Conservation (phyloP, 2,329 filamentous ascomycete species). For the Pseudogymnoascus pannorum region DNA sequence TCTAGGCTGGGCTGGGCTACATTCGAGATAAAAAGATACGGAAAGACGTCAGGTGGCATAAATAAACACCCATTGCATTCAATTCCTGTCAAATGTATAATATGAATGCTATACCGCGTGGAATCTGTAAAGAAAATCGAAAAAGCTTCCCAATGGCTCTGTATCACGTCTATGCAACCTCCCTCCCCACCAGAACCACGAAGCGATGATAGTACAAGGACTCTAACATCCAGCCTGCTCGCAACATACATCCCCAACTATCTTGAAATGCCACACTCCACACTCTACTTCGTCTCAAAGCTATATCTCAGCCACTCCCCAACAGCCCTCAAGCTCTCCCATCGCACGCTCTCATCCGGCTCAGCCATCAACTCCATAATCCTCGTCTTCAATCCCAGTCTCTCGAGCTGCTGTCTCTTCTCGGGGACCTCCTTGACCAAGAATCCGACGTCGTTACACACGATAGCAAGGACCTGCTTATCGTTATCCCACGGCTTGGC, state of each 20-base stretch:
- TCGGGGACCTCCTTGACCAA: conserved; percentile 66
- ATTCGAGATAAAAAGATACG: not conserved
- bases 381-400: conserved; percentile 57
- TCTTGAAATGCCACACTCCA: not conserved
- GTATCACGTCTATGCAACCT: not conserved
- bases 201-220: not conserved
- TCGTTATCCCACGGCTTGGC: conserved; percentile 61
- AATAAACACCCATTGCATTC: not conserved
- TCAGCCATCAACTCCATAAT: conserved; percentile 70
- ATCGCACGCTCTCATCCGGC: conserved; percentile 61
- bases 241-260: not conserved
- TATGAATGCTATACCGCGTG: conserved; percentile 2
- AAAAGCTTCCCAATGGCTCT: conserved; percentile 3
- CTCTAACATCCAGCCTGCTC: not conserved
- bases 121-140: not conserved
- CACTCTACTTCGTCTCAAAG: conserved; percentile 40
- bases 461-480: conserved; percentile 67
- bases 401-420: conserved; percentile 58
- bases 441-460: conserved; percentile 64
- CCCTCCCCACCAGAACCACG: conserved; percentile 2
- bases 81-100: not conserved
- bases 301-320: conserved; percentile 70
- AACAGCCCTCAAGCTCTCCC: conserved; percentile 67
- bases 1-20: not conserved
- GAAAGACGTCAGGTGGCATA: not conserved